Conservation (phyloP, 2,329 filamentous ascomycete species). For the Ceratocystis eucalypticola region DNA sequence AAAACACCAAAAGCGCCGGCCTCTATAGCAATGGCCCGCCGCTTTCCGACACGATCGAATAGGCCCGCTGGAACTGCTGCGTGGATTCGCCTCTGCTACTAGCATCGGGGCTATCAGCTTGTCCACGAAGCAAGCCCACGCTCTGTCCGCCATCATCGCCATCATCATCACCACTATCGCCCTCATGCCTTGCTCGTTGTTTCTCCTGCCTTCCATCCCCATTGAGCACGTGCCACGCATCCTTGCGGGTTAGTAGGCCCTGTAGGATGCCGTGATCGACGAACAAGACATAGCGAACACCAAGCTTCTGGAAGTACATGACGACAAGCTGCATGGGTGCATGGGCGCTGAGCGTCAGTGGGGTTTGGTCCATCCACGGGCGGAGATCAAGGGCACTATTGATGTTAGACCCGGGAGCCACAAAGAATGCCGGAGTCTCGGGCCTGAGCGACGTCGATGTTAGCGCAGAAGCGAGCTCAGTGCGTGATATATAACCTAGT, state of each 20-base stretch:
- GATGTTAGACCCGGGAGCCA: conserved; percentile 42
- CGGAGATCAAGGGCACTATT: conserved; percentile 61
- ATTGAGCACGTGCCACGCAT: conserved; percentile 87
- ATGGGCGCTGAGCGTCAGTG: conserved; percentile 70
- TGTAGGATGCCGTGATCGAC: conserved; percentile 67
- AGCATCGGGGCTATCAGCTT: not conserved
- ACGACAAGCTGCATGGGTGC: conserved; percentile 73
- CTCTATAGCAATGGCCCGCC: not conserved
- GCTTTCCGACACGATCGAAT: not conserved
- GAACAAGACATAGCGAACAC: conserved; percentile 80
- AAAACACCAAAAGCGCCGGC: not conserved
- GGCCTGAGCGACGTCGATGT: conserved; percentile 39
- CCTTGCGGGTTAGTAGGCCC: conserved; percentile 90
- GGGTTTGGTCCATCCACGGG: conserved; percentile 98
- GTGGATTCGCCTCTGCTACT: not conserved
- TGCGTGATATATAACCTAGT: conserved; percentile 85
- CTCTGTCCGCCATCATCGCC: conserved; percentile 22
- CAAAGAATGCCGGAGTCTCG: conserved; percentile 69
- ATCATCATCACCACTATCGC: conserved; percentile 9
- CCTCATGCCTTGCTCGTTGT: not conserved
- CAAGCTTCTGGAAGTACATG: conserved; percentile 87
- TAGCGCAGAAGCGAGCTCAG: conserved; percentile 54
- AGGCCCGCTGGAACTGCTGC: not conserved
- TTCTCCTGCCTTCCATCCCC: conserved; percentile 43
- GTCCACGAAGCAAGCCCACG: conserved; percentile 7